Evolutionary conservation across 1,139 yeast species (phyloP).

Genomic region (Blastobotrys petasosporus): DNA sequence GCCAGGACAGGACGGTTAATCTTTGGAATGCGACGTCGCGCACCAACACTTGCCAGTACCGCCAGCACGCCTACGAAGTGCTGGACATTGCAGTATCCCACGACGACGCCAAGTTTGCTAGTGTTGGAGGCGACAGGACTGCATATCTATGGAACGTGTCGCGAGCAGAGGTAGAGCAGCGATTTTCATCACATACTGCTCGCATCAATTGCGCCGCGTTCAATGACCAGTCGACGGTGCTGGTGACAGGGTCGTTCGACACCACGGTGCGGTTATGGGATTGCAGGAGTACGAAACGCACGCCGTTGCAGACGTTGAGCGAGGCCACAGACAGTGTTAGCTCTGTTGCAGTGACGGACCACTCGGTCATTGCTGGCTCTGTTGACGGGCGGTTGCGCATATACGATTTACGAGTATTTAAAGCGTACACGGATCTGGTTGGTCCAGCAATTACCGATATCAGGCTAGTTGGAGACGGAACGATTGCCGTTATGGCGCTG

Average conservation of each 20-base stretch:
- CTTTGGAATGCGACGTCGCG: conserved; percentile 31
- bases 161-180: conserved; percentile 23
- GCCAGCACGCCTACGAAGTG: conserved; percentile 32
- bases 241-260: conserved; percentile 34
- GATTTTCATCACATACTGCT: conserved; percentile 32
- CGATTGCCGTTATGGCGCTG: conserved; percentile 27
- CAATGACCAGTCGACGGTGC: conserved; percentile 27
- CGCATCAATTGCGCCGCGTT: conserved; percentile 31
- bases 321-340: conserved; percentile 36
- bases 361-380: conserved; percentile 33
- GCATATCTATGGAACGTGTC: conserved; percentile 35
- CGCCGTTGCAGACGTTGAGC: conserved; percentile 32
- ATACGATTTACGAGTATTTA: conserved; percentile 34
- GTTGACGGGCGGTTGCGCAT: conserved; percentile 33
- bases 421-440: conserved; percentile 26
- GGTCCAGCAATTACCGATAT: conserved; percentile 32
- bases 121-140: conserved; percentile 36
- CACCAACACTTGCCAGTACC: conserved; percentile 23
- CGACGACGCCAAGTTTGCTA: conserved; percentile 31
- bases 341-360: conserved; percentile 23
- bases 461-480: conserved; percentile 19
- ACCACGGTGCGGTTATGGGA: conserved; percentile 37
- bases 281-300: conserved; percentile 21
- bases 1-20: conserved; percentile 30
- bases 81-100: conserved; percentile 29